phyloP scores from a whole-genome alignment of 2,329 filamentous ascomycete species.

The Sphaceloma murrayae region DNA sequence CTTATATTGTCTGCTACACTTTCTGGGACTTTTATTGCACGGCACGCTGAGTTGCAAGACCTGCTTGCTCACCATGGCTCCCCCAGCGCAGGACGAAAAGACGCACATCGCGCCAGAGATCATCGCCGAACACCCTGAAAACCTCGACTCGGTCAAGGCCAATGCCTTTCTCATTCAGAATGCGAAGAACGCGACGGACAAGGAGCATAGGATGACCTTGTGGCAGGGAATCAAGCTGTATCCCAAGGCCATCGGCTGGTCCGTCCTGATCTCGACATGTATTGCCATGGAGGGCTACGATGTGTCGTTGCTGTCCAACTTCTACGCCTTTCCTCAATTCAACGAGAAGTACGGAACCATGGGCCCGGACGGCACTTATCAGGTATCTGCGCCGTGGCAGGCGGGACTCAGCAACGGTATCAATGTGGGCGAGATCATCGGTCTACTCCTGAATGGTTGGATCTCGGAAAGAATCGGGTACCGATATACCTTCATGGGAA shows the following conservation, averaged over 20 bases:
- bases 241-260: constrained; percentile 78
- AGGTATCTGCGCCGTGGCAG: constrained; percentile 40
- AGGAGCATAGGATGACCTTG: constrained; percentile 46
- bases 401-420: constrained; percentile 40
- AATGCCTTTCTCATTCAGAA: constrained; percentile 28
- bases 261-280: constrained; percentile 75
- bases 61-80: neutral
- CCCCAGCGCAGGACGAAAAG: neutral
- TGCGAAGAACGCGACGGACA: constrained; percentile 38
- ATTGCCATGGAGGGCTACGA: constrained; percentile 92
- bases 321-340: constrained; percentile 48
- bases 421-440: constrained; percentile 39
- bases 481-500: constrained; percentile 37
- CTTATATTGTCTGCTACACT: too few relatives aligned
- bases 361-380: constrained; percentile 31
- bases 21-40: too few relatives aligned
- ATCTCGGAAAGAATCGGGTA: constrained; percentile 40
- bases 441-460: constrained; percentile 39
- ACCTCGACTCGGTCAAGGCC: constrained; percentile 18
- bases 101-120: constrained; percentile 3
- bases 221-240: constrained; percentile 70
- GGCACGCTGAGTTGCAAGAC: neutral
- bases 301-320: constrained; percentile 70
- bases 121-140: constrained; percentile 10
- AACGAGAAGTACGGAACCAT: constrained; percentile 38